phyloP scores from a whole-genome alignment of 208 protist species.

The Acanthamoeba triangularis region DNA sequence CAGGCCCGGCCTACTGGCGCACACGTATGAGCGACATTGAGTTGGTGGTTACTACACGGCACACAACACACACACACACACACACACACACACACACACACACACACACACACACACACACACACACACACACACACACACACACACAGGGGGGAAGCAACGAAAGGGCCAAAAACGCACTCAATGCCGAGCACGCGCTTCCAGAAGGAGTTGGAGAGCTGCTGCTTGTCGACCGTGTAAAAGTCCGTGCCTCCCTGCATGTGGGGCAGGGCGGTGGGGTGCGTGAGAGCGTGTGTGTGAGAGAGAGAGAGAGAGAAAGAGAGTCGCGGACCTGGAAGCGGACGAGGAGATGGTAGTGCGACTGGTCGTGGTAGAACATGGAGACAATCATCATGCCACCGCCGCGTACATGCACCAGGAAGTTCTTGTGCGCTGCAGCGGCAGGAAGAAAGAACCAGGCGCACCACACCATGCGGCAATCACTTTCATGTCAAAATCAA shows the following conservation, averaged over 20 bases:
- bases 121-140: too few species aligned
- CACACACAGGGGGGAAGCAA: neutral
- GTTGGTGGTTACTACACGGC: too few species aligned
- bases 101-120: too few species aligned
- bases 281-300: neutral
- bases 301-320: neutral
- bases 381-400: slow-evolving; percentile 22
- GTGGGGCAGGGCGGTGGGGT: neutral
- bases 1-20: neutral
- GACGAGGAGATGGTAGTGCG: slow-evolving; percentile 22
- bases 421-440: slow-evolving; percentile 12
- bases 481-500: too few species aligned
- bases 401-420: neutral
- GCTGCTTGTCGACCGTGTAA: neutral
- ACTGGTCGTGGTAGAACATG: slow-evolving; percentile 17
- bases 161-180: neutral
- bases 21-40: too few species aligned
- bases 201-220: slow-evolving; percentile 20
- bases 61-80: too few species aligned
- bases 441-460: neutral
- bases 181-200: slow-evolving; percentile 31
- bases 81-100: too few species aligned
- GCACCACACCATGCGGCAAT: neutral
- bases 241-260: slow-evolving; percentile 10
- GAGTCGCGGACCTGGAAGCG: neutral